Evolutionary conservation across 2,329 filamentous ascomycete species (phyloP), one percentile per base, ranked within the genome.

Genomic region (Phyllosticta paracitricarpa): DNA sequence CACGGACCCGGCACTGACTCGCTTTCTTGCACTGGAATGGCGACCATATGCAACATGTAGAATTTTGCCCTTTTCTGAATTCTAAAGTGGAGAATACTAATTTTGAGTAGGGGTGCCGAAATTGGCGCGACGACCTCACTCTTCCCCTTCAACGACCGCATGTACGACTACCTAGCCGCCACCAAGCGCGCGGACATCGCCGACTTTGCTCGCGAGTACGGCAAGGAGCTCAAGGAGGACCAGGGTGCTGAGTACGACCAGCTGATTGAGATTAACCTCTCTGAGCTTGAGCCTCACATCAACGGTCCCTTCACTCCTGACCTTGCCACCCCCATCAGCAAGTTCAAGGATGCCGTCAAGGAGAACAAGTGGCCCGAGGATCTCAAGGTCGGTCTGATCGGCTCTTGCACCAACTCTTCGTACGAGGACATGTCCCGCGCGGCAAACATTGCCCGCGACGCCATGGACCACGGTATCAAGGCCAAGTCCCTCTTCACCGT

Each of bases 221-320:
- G 90, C 68, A 82, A 89, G 70, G 91, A 96, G 70, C 89, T 99
- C 66, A 85, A 84, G 63, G 87, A 89, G 73, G 94, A 99, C 68
- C 82, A 95, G 78, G 91, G 91, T 68, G 89, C 90, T 68, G 87
- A 97, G 78, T 99, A 97, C 77, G 94, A 99, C 77, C 84, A 97
- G 79, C 78, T 97, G 68, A 91, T 97, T 71, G 93, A 97, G 80
- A 90, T 99, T 79, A 93, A 99, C 82, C 85, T 99, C 61, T 88
- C 85, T 63, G 89, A 93, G 78, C 88, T 99, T 56, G 94, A 99
- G 82, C 94, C 94, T 67, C 91, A 97, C 76, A 91, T 99, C 81
- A 99, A 99, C 82, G 94, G 94, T 67, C 94, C 94, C 66, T 97
- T 97, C 85, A 99, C 94, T 28, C 94, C 94, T 64, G 94, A 99